These are phyloP conservation scores for Acephala macrosclerotiorum DNA, from an alignment of 2,329 filamentous ascomycete genomes.

Conservation along the genomic window DNA sequence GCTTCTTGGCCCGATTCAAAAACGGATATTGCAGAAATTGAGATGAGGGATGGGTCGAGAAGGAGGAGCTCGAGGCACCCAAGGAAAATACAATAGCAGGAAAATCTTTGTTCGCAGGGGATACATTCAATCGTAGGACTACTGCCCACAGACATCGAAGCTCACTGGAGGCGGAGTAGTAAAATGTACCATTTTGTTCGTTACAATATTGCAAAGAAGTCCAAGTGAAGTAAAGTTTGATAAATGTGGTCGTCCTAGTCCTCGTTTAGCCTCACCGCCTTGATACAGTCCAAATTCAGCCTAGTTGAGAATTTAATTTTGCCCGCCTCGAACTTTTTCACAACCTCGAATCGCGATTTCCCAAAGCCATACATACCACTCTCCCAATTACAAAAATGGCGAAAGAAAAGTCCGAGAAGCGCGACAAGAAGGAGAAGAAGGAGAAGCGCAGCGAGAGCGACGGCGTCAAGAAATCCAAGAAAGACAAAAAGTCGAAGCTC, in stretches of 20 bases:
- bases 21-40: no score
- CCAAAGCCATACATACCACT: constrained; percentile 13
- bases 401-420: constrained; percentile 44
- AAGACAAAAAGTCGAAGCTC: constrained; percentile 49
- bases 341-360: constrained; percentile 12
- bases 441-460: constrained; percentile 64
- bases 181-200: no score
- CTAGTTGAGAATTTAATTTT: constrained; percentile 19
- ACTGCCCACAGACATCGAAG: no score
- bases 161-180: no score
- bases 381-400: constrained; percentile 36
- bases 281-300: background rate
- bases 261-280: background rate
- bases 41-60: no score
- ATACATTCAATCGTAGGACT: no score
- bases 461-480: constrained; percentile 54
- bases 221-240: background rate
- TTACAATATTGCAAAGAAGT: no score
- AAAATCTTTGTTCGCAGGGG: no score
- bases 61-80: no score
- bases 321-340: constrained; percentile 25
- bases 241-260: background rate
- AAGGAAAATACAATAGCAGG: no score
- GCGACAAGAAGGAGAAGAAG: constrained; percentile 68
- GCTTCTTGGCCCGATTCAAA: no score